Conservation (phyloP, 164 flowering plant species). For the Magnolia sinica region DNA sequence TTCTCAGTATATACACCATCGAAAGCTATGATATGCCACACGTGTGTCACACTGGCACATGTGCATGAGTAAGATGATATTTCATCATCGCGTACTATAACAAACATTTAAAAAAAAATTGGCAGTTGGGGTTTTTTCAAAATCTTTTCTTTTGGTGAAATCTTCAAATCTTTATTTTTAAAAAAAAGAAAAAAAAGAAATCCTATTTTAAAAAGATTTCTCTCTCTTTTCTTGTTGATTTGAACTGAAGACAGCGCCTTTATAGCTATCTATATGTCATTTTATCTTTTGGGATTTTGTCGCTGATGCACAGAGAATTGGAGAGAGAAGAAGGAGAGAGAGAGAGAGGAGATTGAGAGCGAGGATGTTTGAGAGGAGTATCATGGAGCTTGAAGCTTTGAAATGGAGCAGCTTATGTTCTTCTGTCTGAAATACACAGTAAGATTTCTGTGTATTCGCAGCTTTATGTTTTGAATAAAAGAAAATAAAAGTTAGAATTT, state of each 20-base stretch:
- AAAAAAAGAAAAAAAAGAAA: background rate
- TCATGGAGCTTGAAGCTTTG: constrained; percentile 25
- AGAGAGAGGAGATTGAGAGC: background rate
- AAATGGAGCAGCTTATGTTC: constrained; percentile 9
- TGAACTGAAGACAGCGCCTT: constrained; percentile 46
- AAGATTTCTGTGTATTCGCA: constrained; percentile 27
- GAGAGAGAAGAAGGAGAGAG: background rate
- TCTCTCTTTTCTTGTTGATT: constrained; percentile 25
- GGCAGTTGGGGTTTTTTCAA: background rate
- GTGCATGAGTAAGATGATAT: no score
- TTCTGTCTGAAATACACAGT: constrained; percentile 14
- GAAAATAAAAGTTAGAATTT: no score
- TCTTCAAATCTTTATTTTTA: background rate
- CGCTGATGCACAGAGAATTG: constrained; percentile 23
- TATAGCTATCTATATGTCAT: constrained; percentile 34
- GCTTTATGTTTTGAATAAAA: constrained; percentile 19
- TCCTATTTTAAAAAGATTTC: background rate
- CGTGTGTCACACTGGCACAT: no score
- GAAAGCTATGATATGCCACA: no score
- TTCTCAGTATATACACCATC: no score
- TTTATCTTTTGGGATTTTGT: constrained; percentile 28
- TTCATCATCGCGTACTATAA: no score
- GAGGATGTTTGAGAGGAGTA: no score
- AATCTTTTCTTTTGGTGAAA: background rate
- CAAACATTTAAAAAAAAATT: background rate